phyloP scores from a whole-genome alignment of 306 rosid species.

The Begonia masoniana region DNA sequence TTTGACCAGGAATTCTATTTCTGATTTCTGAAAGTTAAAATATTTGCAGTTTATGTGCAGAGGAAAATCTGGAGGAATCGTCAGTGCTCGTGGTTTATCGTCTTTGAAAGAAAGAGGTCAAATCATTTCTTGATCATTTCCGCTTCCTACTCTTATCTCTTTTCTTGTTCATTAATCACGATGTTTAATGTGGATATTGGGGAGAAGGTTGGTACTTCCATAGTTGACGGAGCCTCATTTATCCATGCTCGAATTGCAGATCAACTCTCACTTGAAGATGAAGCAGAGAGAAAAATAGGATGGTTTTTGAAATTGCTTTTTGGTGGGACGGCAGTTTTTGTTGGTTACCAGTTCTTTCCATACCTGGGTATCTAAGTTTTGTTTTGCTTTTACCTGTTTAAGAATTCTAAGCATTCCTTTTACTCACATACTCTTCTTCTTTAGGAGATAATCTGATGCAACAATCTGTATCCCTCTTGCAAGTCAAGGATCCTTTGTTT shows the following conservation, averaged over 20 bases:
- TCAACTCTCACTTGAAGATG: slow-evolving; percentile 45
- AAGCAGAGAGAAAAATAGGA: slow-evolving; percentile 74
- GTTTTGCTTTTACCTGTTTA: not conserved
- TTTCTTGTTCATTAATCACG: no score
- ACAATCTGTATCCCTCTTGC: slow-evolving; percentile 80
- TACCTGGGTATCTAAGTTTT: slow-evolving; percentile 47
- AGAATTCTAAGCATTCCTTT: not conserved
- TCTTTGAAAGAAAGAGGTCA: slow-evolving; percentile 36
- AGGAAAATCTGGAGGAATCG: slow-evolving; percentile 25
- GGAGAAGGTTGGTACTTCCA: no score
- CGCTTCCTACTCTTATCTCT: not conserved
- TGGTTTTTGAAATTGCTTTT: slow-evolving; percentile 70
- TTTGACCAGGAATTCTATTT: not conserved
- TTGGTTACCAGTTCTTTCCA: slow-evolving; percentile 80
- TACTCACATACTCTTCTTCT: not conserved
- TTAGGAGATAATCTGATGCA: slow-evolving; percentile 84
- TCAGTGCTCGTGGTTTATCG: slow-evolving; percentile 39
- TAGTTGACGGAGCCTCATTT: not conserved
- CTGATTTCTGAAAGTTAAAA: not conserved
- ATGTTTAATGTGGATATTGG: no score
- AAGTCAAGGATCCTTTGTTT: slow-evolving; percentile 78
- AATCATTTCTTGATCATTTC: not conserved
- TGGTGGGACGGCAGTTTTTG: slow-evolving; percentile 54
- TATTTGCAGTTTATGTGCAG: slow-evolving; percentile 39
- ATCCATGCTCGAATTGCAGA: slow-evolving; percentile 35